Evolutionary conservation across 768 basidiomycete species (phyloP), one percentile per base, ranked within the genome.

Genomic region (Pleurotus platypus): DNA sequence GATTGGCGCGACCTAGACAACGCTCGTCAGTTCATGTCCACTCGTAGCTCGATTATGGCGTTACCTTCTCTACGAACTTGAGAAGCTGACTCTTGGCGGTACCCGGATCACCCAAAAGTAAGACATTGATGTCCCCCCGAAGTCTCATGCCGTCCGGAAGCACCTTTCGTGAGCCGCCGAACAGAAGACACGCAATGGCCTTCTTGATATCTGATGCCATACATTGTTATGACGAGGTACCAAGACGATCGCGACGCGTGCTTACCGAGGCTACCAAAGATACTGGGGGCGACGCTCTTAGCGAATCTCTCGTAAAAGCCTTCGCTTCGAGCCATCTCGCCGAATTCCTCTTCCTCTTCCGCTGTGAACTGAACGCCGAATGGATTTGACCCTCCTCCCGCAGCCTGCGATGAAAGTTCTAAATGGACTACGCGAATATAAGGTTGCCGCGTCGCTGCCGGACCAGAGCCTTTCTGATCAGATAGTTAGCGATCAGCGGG

Each of bases 81-180:
- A 99, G 84, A 63, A 99, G 76, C 66, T 99, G 97, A 75, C 89
- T 92, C 72, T 99, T 99, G 18, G 97, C 97, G 12, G 97, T 98
- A 73, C 97, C 97, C 6, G 97, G 97, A 69, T 99, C 97, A 70
- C 97, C 97, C 26, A 99, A 82, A 24, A 98, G 73, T 8, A 99
- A 75, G 16, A 99, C 97, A 68, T 99, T 99, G 69, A 99, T 98
- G 67, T 99, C 97, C 9, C 97, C 97, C 68, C 97, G 82, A 42
- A 99, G 73, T 30, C 97, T 82, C 92, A 98, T 95, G 7, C 97
- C 95, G 68, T 99, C 97, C 6, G 97, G 97, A 4, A 99, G 74
- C 49, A 97, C 78, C 72, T 99, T 99, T 76, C 94, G 98, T 16
- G 94, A 95, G 5, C 97, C 97, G 26, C 97, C 97, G 63, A 98